phyloP scores from a whole-genome alignment of 768 basidiomycete genomes.

The Inosperma sp. region DNA sequence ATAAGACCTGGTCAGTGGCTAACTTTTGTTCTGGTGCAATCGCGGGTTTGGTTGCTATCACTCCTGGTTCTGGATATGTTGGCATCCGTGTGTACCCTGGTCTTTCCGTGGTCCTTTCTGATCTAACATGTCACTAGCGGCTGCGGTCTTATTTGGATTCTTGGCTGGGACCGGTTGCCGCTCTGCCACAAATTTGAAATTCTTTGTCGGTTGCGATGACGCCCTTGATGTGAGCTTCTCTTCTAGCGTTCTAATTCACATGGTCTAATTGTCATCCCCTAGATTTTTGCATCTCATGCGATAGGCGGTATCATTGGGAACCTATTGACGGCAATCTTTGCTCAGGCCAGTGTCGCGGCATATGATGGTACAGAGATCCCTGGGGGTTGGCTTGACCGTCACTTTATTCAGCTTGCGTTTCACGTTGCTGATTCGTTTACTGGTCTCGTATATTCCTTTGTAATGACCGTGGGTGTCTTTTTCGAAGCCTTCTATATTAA shows the following conservation, averaged over 20 bases:
- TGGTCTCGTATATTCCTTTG: slow-evolving; percentile 70
- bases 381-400: slow-evolving; percentile 87
- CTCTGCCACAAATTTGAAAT: slow-evolving; percentile 94
- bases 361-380: slow-evolving; percentile 70
- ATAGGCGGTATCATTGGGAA: slow-evolving; percentile 80
- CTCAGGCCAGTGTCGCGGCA: slow-evolving; percentile 70
- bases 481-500: not conserved
- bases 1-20: slow-evolving; percentile 88
- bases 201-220: slow-evolving; percentile 70
- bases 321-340: slow-evolving; percentile 83
- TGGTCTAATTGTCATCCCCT: not conserved
- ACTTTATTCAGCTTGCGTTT: slow-evolving; percentile 77
- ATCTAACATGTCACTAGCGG: slow-evolving; percentile 8
- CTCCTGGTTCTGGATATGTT: slow-evolving; percentile 80
- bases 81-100: too few relatives aligned
- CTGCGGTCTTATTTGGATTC: too few relatives aligned
- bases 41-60: too few relatives aligned
- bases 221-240: slow-evolving; percentile 61
- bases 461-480: slow-evolving; percentile 56
- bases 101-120: not conserved
- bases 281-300: too few relatives aligned
- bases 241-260: not conserved
- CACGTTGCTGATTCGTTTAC: slow-evolving; percentile 74
- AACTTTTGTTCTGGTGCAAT: too few relatives aligned
- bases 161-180: too few relatives aligned